Evolutionary conservation across 2,329 filamentous ascomycete species (phyloP).

Genomic region (Scolecobasidium constrictum): DNA sequence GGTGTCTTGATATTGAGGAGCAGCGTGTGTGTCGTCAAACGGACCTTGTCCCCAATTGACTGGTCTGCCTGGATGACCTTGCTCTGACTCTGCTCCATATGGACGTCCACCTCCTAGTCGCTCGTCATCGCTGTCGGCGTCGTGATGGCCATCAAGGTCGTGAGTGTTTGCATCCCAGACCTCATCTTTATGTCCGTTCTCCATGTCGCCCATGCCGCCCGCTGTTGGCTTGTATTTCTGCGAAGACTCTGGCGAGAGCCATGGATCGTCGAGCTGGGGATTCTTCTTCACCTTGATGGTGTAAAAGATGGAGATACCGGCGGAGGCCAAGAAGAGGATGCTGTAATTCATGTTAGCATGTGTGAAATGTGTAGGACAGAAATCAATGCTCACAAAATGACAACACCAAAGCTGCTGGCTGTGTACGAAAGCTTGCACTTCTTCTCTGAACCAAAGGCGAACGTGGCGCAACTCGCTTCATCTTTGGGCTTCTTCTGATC

Average conservation of each 20-base stretch:
- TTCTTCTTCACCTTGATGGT: conserved; percentile 46
- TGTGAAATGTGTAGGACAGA: neutral
- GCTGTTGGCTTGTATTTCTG: conserved; percentile 30
- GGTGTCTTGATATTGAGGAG: conserved; percentile 3
- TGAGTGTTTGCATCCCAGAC: conserved; percentile 33
- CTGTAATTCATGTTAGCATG: conserved; percentile 20
- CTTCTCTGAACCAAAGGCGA: conserved; percentile 41
- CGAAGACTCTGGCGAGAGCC: conserved; percentile 23
- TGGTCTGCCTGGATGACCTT: conserved; percentile 28
- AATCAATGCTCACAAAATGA: conserved; percentile 40
- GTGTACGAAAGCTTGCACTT: conserved; percentile 49
- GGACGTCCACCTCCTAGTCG: conserved; percentile 32
- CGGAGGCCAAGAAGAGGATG: conserved; percentile 42
- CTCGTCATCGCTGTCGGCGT: conserved; percentile 30
- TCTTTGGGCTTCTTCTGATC: conserved; percentile 27
- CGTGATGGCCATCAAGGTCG: conserved; percentile 25
- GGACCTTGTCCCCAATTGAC: conserved; percentile 23
- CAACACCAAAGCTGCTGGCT: conserved; percentile 43
- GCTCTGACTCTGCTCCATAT: conserved; percentile 22
- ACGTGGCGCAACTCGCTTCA: conserved; percentile 39
- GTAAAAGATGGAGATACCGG: conserved; percentile 43
- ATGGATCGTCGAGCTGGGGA: conserved; percentile 23
- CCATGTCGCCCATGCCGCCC: conserved; percentile 24
- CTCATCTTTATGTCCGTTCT: conserved; percentile 33
- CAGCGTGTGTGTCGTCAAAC: neutral